These are phyloP conservation scores for Geum urbanum DNA, from an alignment of 306 rosid species.

Conservation along the genomic window DNA sequence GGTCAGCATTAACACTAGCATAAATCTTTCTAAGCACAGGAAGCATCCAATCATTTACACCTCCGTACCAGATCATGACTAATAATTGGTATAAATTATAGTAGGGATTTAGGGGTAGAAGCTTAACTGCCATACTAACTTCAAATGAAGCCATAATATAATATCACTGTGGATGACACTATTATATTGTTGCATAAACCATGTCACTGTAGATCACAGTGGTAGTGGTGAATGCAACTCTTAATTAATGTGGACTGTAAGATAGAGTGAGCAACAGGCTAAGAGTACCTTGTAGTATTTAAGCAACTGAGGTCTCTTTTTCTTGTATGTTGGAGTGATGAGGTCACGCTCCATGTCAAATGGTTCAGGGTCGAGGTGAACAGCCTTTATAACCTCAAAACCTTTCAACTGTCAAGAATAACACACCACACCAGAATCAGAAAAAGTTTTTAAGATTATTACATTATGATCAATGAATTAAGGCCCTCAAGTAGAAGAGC, in stretches of 20 bases:
- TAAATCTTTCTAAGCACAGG: neutral
- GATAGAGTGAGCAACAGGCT: conserved; percentile 7
- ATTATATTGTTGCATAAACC: neutral
- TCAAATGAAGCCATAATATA: neutral
- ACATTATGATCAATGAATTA: neutral
- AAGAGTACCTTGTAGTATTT: conserved; percentile 74
- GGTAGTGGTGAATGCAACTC: neutral
- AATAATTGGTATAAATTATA: no score
- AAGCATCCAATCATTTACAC: neutral
- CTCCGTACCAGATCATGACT: no score
- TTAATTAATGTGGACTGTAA: neutral
- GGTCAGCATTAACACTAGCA: conserved; percentile 22
- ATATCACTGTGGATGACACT: neutral
- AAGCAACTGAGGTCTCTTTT: conserved; percentile 86
- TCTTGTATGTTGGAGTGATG: conserved; percentile 87
- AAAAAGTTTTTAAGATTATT: conserved; percentile 15
- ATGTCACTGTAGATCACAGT: neutral
- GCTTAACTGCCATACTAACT: neutral
- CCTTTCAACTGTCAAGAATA: conserved; percentile 78
- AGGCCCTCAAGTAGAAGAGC: conserved; percentile 12
- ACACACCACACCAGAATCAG: conserved; percentile 12
- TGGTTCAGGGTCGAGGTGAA: conserved; percentile 80
- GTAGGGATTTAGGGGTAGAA: neutral
- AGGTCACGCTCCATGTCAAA: conserved; percentile 96
- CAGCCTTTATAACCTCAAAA: conserved; percentile 66